Evolutionary conservation across 2,329 filamentous ascomycete species (phyloP).

Genomic region (Aspergillus cejpii): DNA sequence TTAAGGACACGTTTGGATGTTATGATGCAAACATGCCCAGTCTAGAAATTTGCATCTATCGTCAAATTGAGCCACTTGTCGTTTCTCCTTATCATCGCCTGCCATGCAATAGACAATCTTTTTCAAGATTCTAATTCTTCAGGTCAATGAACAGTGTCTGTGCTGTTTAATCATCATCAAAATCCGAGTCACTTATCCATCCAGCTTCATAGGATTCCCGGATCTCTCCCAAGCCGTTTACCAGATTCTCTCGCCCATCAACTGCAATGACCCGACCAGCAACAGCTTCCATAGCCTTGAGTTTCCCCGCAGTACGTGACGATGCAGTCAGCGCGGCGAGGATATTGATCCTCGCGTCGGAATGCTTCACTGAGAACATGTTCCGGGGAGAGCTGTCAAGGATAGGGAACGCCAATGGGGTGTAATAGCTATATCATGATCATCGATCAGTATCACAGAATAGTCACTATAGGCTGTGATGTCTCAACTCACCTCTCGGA

Average conservation of each 20-base stretch:
- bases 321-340: slow-evolving; percentile 63
- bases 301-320: slow-evolving; percentile 60
- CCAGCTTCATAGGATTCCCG: slow-evolving; percentile 84
- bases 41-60: slow-evolving; percentile 14
- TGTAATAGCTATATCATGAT: slow-evolving; percentile 27
- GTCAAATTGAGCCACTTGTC: too few species aligned
- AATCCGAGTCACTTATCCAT: slow-evolving; percentile 63
- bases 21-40: slow-evolving; percentile 10
- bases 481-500: slow-evolving; percentile 27
- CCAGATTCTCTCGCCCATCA: slow-evolving; percentile 77
- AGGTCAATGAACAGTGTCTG: background rate
- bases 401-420: slow-evolving; percentile 61
- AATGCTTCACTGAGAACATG: slow-evolving; percentile 54
- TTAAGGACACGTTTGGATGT: slow-evolving; percentile 23
- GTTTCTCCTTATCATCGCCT: background rate
- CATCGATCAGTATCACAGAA: slow-evolving; percentile 7
- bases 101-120: background rate
- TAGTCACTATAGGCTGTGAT: background rate
- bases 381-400: slow-evolving; percentile 73
- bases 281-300: slow-evolving; percentile 60
- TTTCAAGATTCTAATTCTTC: background rate
- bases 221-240: slow-evolving; percentile 72
- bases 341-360: slow-evolving; percentile 42
- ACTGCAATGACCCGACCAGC: slow-evolving; percentile 57
- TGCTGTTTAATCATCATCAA: slow-evolving; percentile 37